Evolutionary conservation across 306 rosid species (phyloP).

Genomic region (Coriaria nepalensis): DNA sequence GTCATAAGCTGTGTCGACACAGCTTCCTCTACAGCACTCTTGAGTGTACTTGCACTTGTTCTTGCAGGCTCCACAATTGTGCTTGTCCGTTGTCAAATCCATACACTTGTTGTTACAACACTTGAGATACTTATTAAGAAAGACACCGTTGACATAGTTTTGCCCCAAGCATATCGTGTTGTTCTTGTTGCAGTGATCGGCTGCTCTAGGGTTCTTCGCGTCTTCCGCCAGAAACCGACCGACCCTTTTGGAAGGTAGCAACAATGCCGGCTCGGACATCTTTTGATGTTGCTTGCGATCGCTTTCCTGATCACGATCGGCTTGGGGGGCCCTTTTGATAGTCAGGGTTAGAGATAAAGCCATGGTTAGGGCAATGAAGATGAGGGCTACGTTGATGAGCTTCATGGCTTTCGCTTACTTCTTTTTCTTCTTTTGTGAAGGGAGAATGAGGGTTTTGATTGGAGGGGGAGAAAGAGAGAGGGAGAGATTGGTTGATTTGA

Average conservation of each 20-base stretch:
- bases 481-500: conserved; percentile 9
- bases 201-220: conserved; percentile 26
- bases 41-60: conserved; percentile 51
- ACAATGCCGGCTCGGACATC: background rate
- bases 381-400: conserved; percentile 24
- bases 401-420: conserved; percentile 46
- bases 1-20: conserved; percentile 43
- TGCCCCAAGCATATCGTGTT: conserved; percentile 22
- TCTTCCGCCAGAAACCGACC: conserved; percentile 38
- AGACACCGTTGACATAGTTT: background rate
- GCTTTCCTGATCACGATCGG: background rate
- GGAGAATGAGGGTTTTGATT: background rate
- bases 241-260: conserved; percentile 41
- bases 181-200: conserved; percentile 47
- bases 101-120: conserved; percentile 82
- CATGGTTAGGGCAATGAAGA: conserved; percentile 61
- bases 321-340: conserved; percentile 14
- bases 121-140: conserved; percentile 24
- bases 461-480: conserved; percentile 5
- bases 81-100: conserved; percentile 28
- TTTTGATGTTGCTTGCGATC: background rate
- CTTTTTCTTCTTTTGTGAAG: background rate
- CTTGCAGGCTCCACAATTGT: conserved; percentile 68
- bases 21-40: conserved; percentile 55
- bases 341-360: conserved; percentile 58